Evolutionary conservation across 495 filamentous ascomycete genomes (phyloP), one percentile per base, ranked within the genome.

Genomic region (Hypoxylon subgilvum): DNA sequence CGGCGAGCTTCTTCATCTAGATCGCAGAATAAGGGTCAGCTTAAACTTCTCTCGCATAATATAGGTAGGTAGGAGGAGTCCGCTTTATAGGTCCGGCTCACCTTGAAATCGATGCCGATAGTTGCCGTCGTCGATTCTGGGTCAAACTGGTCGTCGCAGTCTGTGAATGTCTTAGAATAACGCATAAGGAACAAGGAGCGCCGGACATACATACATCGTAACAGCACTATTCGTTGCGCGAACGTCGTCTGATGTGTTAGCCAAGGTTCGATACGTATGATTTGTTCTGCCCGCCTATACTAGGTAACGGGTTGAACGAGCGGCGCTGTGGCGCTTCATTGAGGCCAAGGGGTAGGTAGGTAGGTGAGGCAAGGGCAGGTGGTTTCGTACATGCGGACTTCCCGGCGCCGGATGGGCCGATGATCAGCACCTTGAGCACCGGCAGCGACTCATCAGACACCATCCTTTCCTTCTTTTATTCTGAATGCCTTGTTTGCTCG

Each of bases 31-130:
- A n/a, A 17, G 8, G 1, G n/a, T 56, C 27, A 55, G 56, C 13
- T 5, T 12, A 19, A 42, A 30, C 27, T 18, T 34, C 31, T 12
- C 16, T 16, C 4, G 3, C n/a, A 13, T 13, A 19, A 2, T 17
- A 4, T 34, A 21, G 6, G 27, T 23, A 14, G 14, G 8, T 12
- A 10, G 1, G 10, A 22, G 19, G 14, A 17, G 10, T 14, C n/a
- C 14, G 13, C 9, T 19, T 8, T 3, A 5, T 2, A 3, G 7
- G 1, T 39, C 23, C 16, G 21, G 30, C 54, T 64, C 47, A 83
- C 82, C 73, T 83, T 82, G 70, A 83, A 85, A 57, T 86, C 83
- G 42, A 86, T 79, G 18, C 83, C 83, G 55, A 86, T 84, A 1
- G 83, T 86, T 17, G 83, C 80, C 40, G 79, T 77, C 9, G 81